phyloP scores from a whole-genome alignment of 2,329 filamentous ascomycete species.

The Ophiostoma angusticollis region DNA sequence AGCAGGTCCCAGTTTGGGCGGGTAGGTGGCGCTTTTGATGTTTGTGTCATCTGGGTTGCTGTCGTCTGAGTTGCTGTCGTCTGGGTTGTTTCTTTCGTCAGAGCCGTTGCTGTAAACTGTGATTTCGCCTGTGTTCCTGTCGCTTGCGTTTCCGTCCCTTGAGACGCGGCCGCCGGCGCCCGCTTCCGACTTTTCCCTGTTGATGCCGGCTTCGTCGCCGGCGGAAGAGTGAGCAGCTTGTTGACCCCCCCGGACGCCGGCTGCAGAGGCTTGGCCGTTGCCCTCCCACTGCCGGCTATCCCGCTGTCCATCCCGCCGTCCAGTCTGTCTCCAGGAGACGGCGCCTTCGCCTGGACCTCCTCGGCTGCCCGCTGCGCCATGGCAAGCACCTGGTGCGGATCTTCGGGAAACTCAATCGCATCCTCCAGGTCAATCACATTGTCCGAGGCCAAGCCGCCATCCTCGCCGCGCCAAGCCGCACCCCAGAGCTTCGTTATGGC shows the following conservation, averaged over 20 bases:
- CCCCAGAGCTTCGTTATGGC: constrained; percentile 45
- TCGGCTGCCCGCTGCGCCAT: constrained; percentile 15
- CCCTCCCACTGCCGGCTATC: no score
- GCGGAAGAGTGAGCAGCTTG: background rate
- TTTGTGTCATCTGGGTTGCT: background rate
- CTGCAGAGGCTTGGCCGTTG: background rate
- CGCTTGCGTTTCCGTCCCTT: no score
- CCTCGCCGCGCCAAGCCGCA: constrained; percentile 52
- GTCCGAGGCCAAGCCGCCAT: constrained; percentile 50
- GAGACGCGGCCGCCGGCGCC: no score
- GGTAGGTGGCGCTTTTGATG: constrained; percentile 5
- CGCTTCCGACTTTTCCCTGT: no score
- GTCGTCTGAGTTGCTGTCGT: background rate
- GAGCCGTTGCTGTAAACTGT: no score
- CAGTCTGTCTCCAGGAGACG: no score
- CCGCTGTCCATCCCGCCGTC: no score
- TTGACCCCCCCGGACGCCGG: background rate
- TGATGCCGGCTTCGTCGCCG: no score
- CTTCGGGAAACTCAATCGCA: constrained; percentile 21
- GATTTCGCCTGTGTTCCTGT: no score
- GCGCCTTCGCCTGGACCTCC: constrained; percentile 1
- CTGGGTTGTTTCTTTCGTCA: background rate
- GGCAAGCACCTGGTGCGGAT: constrained; percentile 13
- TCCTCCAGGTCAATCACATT: constrained; percentile 48
- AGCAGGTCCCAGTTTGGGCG: constrained; percentile 47